Base-by-base conservation (phyloP, 2,329 filamentous ascomycete species). In the Colletotrichum sojae region DNA sequence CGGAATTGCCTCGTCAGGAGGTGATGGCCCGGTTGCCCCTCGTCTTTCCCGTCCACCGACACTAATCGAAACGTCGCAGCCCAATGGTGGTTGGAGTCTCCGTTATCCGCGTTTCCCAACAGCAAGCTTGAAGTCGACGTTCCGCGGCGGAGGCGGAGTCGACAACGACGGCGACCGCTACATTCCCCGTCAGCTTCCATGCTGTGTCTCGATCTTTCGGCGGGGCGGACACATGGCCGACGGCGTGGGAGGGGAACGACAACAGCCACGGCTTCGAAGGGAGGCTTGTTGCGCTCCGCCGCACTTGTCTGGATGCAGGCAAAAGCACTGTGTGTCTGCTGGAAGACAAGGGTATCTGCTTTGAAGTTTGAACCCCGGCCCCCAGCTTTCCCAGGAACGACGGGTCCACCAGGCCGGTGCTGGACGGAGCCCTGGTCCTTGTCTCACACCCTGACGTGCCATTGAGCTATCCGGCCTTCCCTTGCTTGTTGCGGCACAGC, bases 401-500 rank as follows among this genome's bases (percentile, higher is more conserved):
- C n/a, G 54, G 63, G 63, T 62, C 63, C 61, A 55, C 51, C 51
- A 67, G 63, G 53, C 67, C 67, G 68, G 58, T 57, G 58, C 64
- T 63, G 58, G 59, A 55, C 64, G 60, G 54, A 27, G 61, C 13
- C 60, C 53, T 58, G 66, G 60, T 66, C 65, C 66, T 56, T 70
- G 69, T 69, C 69, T 69, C 45, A 61, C 59, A 36, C 55, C 60
- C 56, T 51, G 45, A 61, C 63, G 49, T 69, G 63, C 56, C 63
- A 66, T 62, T 69, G 58, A 67, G 52, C 67, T 58, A 60, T 31
- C 69, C 27, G 65, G 65, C 51, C 39, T 66, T 69, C 66, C 69
- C 69, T 69, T 69, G 54, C 51, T 71, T 64, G 48, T 59, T 71
- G 69, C 69, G 55, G 69, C 60, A 69, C 69, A 65, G 65, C 65